These are phyloP conservation scores for Hymenoscyphus occultus DNA, from an alignment of 2,329 filamentous ascomycete species.

Conservation along the genomic window DNA sequence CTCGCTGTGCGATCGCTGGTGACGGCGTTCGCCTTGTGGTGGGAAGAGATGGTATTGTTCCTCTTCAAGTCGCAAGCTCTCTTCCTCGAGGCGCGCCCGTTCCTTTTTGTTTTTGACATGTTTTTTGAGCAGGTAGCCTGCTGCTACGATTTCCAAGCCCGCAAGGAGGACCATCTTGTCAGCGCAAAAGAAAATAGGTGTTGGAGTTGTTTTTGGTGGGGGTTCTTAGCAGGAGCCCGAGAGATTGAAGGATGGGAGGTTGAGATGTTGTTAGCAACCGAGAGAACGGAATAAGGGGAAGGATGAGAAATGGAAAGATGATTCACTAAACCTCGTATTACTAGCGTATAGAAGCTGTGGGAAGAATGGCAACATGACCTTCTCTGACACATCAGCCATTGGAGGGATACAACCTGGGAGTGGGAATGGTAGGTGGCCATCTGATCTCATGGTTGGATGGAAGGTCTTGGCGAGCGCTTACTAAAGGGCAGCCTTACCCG, in stretches of 20 bases:
- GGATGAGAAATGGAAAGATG: background rate
- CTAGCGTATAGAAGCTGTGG: background rate
- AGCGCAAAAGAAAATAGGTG: background rate
- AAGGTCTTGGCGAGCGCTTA: background rate
- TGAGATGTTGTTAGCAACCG: background rate
- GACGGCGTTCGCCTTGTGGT: conserved; percentile 17
- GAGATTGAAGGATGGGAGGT: background rate
- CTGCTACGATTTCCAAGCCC: conserved; percentile 34
- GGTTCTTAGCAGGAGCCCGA: background rate
- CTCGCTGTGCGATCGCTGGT: conserved; percentile 22
- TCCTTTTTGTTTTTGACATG: conserved; percentile 34
- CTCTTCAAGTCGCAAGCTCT: conserved; percentile 28
- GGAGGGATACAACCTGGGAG: background rate
- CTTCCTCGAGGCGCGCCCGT: conserved; percentile 28
- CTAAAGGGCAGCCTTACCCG: background rate
- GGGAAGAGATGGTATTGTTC: conserved; percentile 27
- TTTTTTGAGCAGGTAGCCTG: conserved; percentile 33
- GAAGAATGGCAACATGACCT: background rate
- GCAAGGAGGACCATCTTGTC: conserved; percentile 52
- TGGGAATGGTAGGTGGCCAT: background rate
- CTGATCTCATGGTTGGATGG: conserved; percentile 2
- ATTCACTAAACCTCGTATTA: conserved; percentile 1
- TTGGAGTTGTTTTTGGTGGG: background rate
- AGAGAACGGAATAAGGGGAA: background rate
- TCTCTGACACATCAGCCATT: background rate